These are phyloP conservation scores for Botrytis aclada DNA, from an alignment of 2,329 filamentous ascomycete species.

Conservation along the genomic window DNA sequence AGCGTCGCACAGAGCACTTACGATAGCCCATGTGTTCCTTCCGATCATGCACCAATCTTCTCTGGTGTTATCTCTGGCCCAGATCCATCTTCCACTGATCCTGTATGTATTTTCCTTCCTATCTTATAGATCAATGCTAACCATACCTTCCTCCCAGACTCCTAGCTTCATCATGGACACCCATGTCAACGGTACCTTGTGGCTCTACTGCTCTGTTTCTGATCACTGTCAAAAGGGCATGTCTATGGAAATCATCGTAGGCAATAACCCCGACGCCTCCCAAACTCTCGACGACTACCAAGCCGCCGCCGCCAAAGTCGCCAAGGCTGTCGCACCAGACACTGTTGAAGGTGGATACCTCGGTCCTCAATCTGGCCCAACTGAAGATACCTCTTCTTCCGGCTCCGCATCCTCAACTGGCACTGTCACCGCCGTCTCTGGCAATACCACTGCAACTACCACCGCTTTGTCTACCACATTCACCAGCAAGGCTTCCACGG, in stretches of 20 bases:
- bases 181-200: constrained; percentile 67
- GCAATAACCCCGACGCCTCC: constrained; percentile 37
- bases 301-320: neutral
- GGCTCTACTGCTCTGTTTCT: constrained; percentile 74
- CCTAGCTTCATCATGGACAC: constrained; percentile 70
- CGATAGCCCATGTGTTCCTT: constrained; percentile 64
- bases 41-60: constrained; percentile 54
- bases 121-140: neutral
- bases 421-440: neutral
- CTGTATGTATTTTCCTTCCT: neutral
- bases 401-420: neutral
- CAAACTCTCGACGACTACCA: constrained; percentile 7
- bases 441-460: neutral
- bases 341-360: neutral
- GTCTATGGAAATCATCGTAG: constrained; percentile 36
- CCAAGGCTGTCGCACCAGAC: neutral
- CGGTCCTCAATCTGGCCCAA: neutral
- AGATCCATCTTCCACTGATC: neutral
- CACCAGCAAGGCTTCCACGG: neutral
- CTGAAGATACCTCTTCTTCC: neutral
- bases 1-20: constrained; percentile 79
- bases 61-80: constrained; percentile 60
- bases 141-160: constrained; percentile 40
- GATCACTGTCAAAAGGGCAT: constrained; percentile 62
- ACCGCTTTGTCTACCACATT: constrained; percentile 2